phyloP scores from a whole-genome alignment of 2,329 filamentous ascomycete genomes.

The Monosporascus sp. region DNA sequence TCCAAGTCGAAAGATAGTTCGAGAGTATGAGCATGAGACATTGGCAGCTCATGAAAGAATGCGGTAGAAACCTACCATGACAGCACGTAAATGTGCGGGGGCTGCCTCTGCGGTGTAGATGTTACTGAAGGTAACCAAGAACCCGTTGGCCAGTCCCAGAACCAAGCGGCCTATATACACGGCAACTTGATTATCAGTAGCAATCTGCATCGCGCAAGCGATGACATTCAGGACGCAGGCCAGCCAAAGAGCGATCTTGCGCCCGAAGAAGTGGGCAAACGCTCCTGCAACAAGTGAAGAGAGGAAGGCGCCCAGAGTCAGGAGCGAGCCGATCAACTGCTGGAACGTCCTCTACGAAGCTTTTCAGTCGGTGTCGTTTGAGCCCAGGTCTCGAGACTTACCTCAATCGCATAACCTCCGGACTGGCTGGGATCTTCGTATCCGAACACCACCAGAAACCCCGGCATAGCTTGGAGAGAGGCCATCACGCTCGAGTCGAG shows the following conservation, averaged over 20 bases:
- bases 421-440: constrained; percentile 32
- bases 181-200: constrained; percentile 30
- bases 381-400: constrained; percentile 12
- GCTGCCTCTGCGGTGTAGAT: constrained; percentile 43
- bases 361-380: no score
- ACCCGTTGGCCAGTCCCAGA: constrained; percentile 37
- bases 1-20: not conserved
- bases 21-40: not conserved
- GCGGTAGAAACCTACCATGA: constrained; percentile 30
- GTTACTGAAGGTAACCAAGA: constrained; percentile 39
- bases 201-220: constrained; percentile 39
- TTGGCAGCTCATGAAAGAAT: not conserved
- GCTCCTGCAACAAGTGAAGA: constrained; percentile 41
- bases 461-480: constrained; percentile 44
- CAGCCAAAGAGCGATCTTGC: constrained; percentile 39
- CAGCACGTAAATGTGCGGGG: constrained; percentile 41
- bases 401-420: constrained; percentile 35
- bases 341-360: constrained; percentile 39
- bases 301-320: constrained; percentile 45
- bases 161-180: constrained; percentile 42
- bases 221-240: constrained; percentile 39
- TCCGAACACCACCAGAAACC: constrained; percentile 45
- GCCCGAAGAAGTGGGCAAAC: constrained; percentile 42
- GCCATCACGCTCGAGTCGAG: constrained; percentile 41
- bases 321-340: constrained; percentile 45